These are phyloP conservation scores for Apiotrichum montevideense DNA, from an alignment of 1,284 basidiomycete species.

Conservation along the genomic window DNA sequence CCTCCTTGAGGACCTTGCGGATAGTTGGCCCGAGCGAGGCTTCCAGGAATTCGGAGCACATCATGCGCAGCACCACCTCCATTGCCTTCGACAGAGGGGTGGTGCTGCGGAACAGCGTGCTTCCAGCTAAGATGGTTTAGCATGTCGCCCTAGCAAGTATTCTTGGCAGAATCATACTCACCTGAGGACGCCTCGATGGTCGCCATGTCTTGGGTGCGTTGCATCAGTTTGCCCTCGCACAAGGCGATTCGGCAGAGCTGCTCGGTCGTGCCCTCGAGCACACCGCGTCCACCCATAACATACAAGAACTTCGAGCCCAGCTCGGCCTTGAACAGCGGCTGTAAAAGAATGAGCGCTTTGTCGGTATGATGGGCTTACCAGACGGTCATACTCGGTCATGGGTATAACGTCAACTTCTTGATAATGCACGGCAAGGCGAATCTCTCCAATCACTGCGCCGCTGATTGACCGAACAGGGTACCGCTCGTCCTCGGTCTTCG, in stretches of 20 bases:
- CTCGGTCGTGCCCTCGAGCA: constrained; percentile 16
- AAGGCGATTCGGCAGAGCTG: constrained; percentile 16
- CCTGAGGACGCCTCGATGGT: constrained; percentile 5
- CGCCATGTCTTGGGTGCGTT: constrained; percentile 11
- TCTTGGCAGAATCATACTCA: neutral
- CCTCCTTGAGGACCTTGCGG: constrained; percentile 3
- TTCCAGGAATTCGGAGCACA: constrained; percentile 24
- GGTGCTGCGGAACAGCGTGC: constrained; percentile 29
- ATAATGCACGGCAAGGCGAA: constrained; percentile 23
- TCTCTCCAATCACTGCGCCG: constrained; percentile 25
- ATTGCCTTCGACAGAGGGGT: constrained; percentile 29
- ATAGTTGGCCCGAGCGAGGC: constrained; percentile 25
- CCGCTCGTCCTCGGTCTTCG: constrained; percentile 23
- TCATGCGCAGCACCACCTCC: constrained; percentile 28
- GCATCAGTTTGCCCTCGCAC: constrained; percentile 18
- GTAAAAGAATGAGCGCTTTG: neutral
- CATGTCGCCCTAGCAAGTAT: too few species aligned
- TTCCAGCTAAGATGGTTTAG: constrained; percentile 10
- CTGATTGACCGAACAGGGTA: constrained; percentile 22
- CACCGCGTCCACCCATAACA: constrained; percentile 11
- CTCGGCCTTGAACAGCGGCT: neutral
- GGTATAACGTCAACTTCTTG: constrained; percentile 19
- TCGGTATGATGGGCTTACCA: neutral
- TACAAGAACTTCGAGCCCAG: constrained; percentile 13
- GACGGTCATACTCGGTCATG: constrained; percentile 6